A percentile compares a stretch with the other conserved stretches of the same genome.
Evolutionary conservation across 768 basidiomycete genomes (phyloP).

Genomic region (Phlebiopsis gigantea): DNA sequence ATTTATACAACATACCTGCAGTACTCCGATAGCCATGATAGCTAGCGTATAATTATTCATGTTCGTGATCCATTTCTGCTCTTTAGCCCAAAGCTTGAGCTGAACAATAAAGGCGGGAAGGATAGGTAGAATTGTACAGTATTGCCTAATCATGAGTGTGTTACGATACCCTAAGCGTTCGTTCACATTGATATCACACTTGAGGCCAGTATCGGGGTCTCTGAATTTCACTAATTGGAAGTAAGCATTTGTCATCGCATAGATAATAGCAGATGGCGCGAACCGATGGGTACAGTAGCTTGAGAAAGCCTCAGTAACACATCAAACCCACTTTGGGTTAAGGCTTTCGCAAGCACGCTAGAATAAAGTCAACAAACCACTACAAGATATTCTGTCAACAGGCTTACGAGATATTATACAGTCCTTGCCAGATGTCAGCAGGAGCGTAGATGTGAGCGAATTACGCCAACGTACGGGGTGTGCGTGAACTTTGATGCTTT

Average conservation of each 20-base stretch:
- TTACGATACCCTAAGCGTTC: conserved; percentile 51
- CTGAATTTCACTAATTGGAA: conserved; percentile 41
- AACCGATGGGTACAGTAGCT: conserved; percentile 34
- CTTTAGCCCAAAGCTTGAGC: conserved; percentile 56
- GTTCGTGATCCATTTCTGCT: conserved; percentile 38
- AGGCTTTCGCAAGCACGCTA: conserved; percentile 21
- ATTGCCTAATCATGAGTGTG: conserved; percentile 44
- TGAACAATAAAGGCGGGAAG: conserved; percentile 38
- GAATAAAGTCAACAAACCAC: too few relatives aligned
- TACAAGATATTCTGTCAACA: too few relatives aligned
- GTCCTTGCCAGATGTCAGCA: background rate
- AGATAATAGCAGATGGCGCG: background rate
- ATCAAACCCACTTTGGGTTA: conserved; percentile 31
- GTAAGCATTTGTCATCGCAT: background rate
- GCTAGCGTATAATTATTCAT: conserved; percentile 61
- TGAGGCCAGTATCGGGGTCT: conserved; percentile 36
- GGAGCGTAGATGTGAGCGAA: background rate
- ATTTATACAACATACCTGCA: conserved; percentile 41
- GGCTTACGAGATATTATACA: background rate
- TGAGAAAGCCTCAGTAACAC: too few relatives aligned
- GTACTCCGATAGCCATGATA: conserved; percentile 54
- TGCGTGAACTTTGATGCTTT: background rate
- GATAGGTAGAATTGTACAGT: conserved; percentile 41
- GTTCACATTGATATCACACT: conserved; percentile 60
- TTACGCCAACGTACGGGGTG: background rate